Evolutionary conservation across 768 basidiomycete species (phyloP).

Genomic region (Baorangia bicolor): DNA sequence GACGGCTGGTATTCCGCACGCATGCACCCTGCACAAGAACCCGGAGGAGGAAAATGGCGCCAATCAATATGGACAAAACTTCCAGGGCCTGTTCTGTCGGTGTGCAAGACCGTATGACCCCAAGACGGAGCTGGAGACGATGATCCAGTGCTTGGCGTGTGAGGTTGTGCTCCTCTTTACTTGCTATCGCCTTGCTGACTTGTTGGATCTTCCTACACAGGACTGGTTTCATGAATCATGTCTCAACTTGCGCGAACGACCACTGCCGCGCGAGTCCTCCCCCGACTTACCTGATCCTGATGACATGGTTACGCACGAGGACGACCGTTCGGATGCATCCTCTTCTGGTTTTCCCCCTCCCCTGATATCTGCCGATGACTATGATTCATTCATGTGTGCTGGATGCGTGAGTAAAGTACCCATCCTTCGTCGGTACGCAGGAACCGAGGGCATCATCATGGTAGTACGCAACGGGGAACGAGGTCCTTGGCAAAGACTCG

Average conservation of each 20-base stretch:
- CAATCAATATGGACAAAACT: conserved; percentile 77
- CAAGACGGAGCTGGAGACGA: conserved; percentile 72
- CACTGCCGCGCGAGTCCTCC: conserved; percentile 44
- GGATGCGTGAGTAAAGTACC: conserved; percentile 59
- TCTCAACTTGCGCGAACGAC: conserved; percentile 72
- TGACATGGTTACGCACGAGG: conserved; percentile 32
- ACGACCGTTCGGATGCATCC: conserved; percentile 59
- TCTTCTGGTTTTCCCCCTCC: conserved; percentile 67
- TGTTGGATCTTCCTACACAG: conserved; percentile 34
- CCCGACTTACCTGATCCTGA: conserved; percentile 19
- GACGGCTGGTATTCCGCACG: conserved; percentile 55
- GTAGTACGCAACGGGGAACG: conserved; percentile 51
- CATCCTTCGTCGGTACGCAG: conserved; percentile 60
- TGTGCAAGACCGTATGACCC: conserved; percentile 73
- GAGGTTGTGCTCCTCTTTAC: conserved; percentile 48
- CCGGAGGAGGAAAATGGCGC: conserved; percentile 52
- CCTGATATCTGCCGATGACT: conserved; percentile 63
- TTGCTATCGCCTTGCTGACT: not conserved
- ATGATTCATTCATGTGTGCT: conserved; percentile 75
- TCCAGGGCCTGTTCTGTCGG: conserved; percentile 67
- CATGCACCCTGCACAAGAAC: conserved; percentile 61
- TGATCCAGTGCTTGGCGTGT: conserved; percentile 86
- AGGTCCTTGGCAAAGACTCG: conserved; percentile 55
- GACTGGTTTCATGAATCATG: conserved; percentile 94
- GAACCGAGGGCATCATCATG: conserved; percentile 66